Evolutionary conservation across 192 early-diverging fungal species (phyloP).

Genomic region (Backusella parvicylindrica): DNA sequence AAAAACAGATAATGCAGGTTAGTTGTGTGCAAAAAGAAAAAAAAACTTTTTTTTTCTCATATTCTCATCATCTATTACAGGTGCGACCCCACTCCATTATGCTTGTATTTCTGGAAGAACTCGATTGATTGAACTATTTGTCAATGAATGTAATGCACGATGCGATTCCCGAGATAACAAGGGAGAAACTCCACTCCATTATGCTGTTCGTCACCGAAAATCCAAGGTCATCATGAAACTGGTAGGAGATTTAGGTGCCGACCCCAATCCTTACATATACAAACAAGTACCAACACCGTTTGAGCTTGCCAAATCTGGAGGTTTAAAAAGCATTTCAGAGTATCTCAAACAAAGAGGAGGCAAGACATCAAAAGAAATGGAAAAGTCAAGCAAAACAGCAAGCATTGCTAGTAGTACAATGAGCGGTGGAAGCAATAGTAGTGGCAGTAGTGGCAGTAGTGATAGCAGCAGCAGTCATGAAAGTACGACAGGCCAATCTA

Average conservation of each 20-base stretch:
- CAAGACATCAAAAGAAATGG: constrained; percentile 24
- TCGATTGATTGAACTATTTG: constrained; percentile 7
- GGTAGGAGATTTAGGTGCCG: constrained; percentile 6
- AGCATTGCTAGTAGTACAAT: neutral
- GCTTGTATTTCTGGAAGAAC: constrained; percentile 12
- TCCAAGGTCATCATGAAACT: constrained; percentile 6
- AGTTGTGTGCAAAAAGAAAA: neutral
- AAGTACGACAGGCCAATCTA: neutral
- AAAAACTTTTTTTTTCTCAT: neutral
- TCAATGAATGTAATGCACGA: constrained; percentile 3
- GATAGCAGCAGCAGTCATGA: neutral
- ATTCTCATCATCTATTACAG: neutral
- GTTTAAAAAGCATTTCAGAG: constrained; percentile 2
- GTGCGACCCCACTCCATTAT: constrained; percentile 27
- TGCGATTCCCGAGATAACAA: constrained; percentile 9
- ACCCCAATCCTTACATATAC: constrained; percentile 14
- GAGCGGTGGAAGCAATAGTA: neutral
- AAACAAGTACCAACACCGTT: constrained; percentile 23
- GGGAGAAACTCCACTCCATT: constrained; percentile 33
- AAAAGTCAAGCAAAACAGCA: neutral
- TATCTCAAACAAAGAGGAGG: constrained; percentile 16
- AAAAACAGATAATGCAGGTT: constrained; percentile 4
- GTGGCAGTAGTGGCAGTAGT: neutral
- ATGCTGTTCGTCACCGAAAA: constrained; percentile 14
- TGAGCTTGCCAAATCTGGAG: constrained; percentile 22